Evolutionary conservation across 1,139 yeast genomes (phyloP), one percentile per base, ranked within the genome.

Genomic region (Geotrichum fermentans): DNA sequence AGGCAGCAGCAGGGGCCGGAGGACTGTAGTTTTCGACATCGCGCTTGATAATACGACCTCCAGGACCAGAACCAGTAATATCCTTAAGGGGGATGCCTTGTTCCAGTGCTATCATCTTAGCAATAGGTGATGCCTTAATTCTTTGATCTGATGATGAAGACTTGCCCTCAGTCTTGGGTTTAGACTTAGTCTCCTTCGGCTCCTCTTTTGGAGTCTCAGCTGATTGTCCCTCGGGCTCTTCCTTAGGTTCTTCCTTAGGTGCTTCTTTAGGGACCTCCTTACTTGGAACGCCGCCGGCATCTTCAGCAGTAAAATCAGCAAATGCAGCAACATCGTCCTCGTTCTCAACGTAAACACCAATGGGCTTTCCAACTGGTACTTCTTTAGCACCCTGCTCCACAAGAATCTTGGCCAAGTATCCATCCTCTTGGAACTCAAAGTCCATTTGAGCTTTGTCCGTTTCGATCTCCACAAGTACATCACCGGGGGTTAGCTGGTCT

Each of bases 361-460:
- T 86, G 64, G 98, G 97, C 71, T 82, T 80, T 61, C 95, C 95
- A 48, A 92, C 96, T 45, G 95, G 89, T 50, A 94, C 74, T 62
- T 92, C 96, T 70, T 87, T 82, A 53, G 96, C 71, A 49, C 97
- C 97, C 57, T 82, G 90, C 32, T 79, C 89, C 56, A 89, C 77
- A 60, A 94, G 75, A 60, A 89, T 83, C 76, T 92, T 87, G 58
- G 98, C 97, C 64, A 92, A 75, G 73, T 68, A 89, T 52, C 98
- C 99, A 53, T 94, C 99, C 62, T 94, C 99, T 74, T 90, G 97
- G 76, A 92, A 92, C 73, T 92, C 99, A 64, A 89, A 92, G 72
- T 94, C 99, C 96, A 92, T 92, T 56, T 90, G 84, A 51, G 99
- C 97, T 75, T 94, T 92, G 70, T 92, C 99, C 58, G 99, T 92